Evolutionary conservation across 148 eudicot species (phyloP), one percentile per base, ranked within the genome.

Genomic region (Amaranthus hypochondriacus): DNA sequence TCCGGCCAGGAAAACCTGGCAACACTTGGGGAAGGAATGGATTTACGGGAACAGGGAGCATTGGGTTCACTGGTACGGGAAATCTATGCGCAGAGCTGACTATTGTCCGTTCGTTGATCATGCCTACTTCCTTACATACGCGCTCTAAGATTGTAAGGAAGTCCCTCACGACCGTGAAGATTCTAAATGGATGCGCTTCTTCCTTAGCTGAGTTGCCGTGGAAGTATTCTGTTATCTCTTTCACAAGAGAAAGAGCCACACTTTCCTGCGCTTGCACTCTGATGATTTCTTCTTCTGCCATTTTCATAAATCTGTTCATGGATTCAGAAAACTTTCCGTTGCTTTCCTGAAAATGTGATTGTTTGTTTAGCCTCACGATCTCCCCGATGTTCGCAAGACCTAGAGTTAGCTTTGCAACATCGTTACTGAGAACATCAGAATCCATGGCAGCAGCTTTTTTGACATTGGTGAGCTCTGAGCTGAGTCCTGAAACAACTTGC

Each of bases 131-230:
- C 79, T 86, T 90, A 75, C 99, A 95, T 11, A 95, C 99, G 15
- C 92, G 90, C 57, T 95, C 96, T 48, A 95, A 83, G 72, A 86
- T 66, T 4, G 86, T 62, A 28, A 95, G 68, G 69, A 95, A 95
- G 68, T 95, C 99, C 78, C 94, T 87, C 48, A 95, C 96, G 55
- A 95, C 94, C 91, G 87, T 70, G 83, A 95, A 95, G 68, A 92
- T 95, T 76, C 99, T 81, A 48, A 95, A 90, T 4, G 97, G 99
- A 70, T 95, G 99, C 74, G 99, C 97, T 87, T 92, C 99, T 87
- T 95, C 99, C 78, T 85, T 95, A 21, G 96, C 92, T 2, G 97
- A 92, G 84, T 92, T 84, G 10, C 99, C 99, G 57, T 95, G 99
- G 85, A 95, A 95, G 74, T 90, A 92, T 52, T 95, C 99, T 5